Percentiles rank a stretch among this genome's conserved stretches.
These are phyloP conservation scores for Vitis rotundifolia DNA, from an alignment of 164 flowering plant genomes.

Conservation along the genomic window DNA sequence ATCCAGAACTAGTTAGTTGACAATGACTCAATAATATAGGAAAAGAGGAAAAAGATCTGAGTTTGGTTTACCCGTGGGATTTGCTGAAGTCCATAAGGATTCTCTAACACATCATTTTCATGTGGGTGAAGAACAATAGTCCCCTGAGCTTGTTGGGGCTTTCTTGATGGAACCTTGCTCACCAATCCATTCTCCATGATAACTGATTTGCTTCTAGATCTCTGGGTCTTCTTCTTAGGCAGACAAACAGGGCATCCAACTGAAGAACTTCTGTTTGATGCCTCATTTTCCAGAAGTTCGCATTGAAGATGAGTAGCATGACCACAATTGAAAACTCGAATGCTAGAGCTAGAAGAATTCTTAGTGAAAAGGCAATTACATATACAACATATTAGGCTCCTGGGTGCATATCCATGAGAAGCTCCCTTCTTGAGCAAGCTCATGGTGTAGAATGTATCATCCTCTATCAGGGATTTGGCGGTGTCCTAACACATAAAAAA, in stretches of 20 bases:
- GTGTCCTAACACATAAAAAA: constrained; percentile 56
- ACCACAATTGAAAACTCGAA: constrained; percentile 84
- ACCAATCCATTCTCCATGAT: constrained; percentile 53
- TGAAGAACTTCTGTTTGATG: constrained; percentile 31
- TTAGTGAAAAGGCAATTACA: constrained; percentile 64
- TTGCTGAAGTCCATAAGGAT: constrained; percentile 55
- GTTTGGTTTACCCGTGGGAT: constrained; percentile 64
- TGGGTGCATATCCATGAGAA: constrained; percentile 91
- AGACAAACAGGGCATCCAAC: constrained; percentile 86
- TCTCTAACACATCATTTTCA: constrained; percentile 63
- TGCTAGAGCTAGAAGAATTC: constrained; percentile 40
- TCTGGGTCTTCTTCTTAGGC: constrained; percentile 68
- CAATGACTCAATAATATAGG: neutral
- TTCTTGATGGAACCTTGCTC: constrained; percentile 38
- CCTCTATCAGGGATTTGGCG: constrained; percentile 92
- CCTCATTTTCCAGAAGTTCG: constrained; percentile 54
- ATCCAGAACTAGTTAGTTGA: constrained; percentile 11
- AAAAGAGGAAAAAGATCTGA: neutral
- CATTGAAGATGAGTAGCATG: constrained; percentile 90
- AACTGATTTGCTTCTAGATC: constrained; percentile 47
- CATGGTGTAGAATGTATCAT: constrained; percentile 89
- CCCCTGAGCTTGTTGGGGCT: constrained; percentile 39
- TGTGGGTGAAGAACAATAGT: constrained; percentile 25
- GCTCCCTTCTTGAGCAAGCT: constrained; percentile 87
- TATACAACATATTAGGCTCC: constrained; percentile 63